Evolutionary conservation across 129 eudicot species (phyloP).

Genomic region (Centrapalus pauciflorus): DNA sequence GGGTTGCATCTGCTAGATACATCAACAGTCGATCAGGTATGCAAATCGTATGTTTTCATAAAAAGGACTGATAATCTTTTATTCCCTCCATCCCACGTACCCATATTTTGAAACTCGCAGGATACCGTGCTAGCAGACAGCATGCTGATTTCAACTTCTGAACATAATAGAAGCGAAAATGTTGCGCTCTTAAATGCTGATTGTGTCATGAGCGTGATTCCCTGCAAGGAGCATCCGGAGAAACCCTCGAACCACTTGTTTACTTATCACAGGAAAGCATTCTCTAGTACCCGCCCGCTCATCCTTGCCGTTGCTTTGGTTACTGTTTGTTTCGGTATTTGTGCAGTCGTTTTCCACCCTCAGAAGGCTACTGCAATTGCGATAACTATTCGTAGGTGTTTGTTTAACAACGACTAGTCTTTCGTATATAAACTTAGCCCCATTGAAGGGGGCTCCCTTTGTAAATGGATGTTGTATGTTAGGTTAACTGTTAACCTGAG

Average conservation of each 20-base stretch:
- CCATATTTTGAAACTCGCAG: conserved; percentile 25
- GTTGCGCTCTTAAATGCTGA: conserved; percentile 52
- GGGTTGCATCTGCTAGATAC: conserved; percentile 10
- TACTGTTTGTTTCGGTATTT: conserved; percentile 71
- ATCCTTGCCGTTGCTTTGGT: conserved; percentile 39
- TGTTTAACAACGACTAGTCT: conserved; percentile 37
- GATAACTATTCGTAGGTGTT: conserved; percentile 64
- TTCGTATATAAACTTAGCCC: background rate
- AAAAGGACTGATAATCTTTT: background rate
- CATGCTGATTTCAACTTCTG: background rate
- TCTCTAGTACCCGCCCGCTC: conserved; percentile 40
- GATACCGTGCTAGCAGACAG: conserved; percentile 17
- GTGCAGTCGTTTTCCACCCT: conserved; percentile 76
- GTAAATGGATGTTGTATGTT: conserved; percentile 33
- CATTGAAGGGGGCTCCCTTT: conserved; percentile 12
- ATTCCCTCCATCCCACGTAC: background rate
- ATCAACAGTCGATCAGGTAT: conserved; percentile 37
- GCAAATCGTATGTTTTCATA: background rate
- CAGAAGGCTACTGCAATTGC: conserved; percentile 47
- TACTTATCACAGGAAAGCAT: conserved; percentile 20
- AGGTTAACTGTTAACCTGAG: conserved; percentile 26
- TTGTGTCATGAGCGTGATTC: conserved; percentile 37
- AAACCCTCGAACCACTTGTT: conserved; percentile 22
- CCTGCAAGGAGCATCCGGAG: conserved; percentile 33
- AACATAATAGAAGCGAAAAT: conserved; percentile 21